Evolutionary conservation across 1,139 yeast species (phyloP).

Genomic region (Candida sojae): DNA sequence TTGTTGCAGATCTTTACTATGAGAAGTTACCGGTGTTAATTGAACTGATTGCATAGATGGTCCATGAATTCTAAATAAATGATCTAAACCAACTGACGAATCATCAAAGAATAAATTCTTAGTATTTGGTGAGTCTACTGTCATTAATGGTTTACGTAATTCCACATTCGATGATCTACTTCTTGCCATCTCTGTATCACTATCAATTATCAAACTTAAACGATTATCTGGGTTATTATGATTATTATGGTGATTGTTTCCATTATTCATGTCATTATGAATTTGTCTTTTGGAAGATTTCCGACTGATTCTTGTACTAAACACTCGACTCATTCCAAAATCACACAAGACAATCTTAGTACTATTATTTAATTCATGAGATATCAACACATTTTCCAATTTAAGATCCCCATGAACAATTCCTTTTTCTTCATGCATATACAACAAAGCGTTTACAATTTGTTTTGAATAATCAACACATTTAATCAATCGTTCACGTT

Average conservation of each 20-base stretch:
- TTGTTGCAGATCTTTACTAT: not conserved
- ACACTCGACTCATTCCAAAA: constrained; percentile 73
- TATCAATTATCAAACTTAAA: not conserved
- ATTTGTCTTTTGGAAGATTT: constrained; percentile 20
- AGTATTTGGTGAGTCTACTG: constrained; percentile 32
- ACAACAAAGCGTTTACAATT: constrained; percentile 61
- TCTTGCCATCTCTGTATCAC: constrained; percentile 31
- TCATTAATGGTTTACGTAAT: constrained; percentile 35
- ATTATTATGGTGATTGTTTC: not conserved
- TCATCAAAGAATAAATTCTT: constrained; percentile 25
- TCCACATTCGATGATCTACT: constrained; percentile 49
- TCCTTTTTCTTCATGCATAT: constrained; percentile 67
- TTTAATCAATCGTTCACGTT: constrained; percentile 23
- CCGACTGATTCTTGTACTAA: constrained; percentile 31
- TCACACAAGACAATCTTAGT: constrained; percentile 64
- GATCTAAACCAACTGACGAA: constrained; percentile 34
- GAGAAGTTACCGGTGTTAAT: constrained; percentile 31
- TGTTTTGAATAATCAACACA: constrained; percentile 36
- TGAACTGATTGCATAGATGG: constrained; percentile 39
- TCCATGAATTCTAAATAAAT: constrained; percentile 30
- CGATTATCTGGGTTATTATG: not conserved
- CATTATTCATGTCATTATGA: not conserved
- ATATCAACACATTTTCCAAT: constrained; percentile 78
- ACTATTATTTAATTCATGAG: constrained; percentile 25
- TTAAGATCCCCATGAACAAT: constrained; percentile 90